Conservation (phyloP, 2,329 filamentous ascomycete species). For the Ophiostoma ips region DNA sequence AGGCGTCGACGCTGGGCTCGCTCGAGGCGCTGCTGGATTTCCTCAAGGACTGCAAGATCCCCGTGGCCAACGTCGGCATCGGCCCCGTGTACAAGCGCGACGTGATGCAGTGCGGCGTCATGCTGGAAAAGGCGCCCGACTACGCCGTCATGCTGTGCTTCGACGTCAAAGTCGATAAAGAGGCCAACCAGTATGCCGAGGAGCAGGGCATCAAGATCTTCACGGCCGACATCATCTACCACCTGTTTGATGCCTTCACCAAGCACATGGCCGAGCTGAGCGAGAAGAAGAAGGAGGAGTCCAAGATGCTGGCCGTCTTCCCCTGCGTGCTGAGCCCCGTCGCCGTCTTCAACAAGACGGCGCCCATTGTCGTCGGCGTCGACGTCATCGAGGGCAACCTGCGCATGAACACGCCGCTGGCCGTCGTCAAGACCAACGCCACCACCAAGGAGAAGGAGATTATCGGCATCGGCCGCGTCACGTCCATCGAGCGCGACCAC, state of each 20-base stretch:
- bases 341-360: constrained; percentile 96
- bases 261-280: constrained; percentile 80
- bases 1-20: constrained; percentile 93
- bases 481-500: constrained; percentile 93
- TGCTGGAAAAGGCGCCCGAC: constrained; percentile 91
- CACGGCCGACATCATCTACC: constrained; percentile 97
- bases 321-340: constrained; percentile 77
- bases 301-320: constrained; percentile 94
- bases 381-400: constrained; percentile 89
- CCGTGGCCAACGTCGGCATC: constrained; percentile 92
- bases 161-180: constrained; percentile 98
- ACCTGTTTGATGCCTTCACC: constrained; percentile 92
- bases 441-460: constrained; percentile 73
- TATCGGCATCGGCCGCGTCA: constrained; percentile 79
- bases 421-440: constrained; percentile 69
- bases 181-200: constrained; percentile 79
- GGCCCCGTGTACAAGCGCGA: constrained; percentile 97
- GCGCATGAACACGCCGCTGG: constrained; percentile 76
- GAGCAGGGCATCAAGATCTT: constrained; percentile 96
- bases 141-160: constrained; percentile 99
- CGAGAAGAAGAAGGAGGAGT: constrained; percentile 91
- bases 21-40: constrained; percentile 94
- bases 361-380: constrained; percentile 86
- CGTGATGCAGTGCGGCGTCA: constrained; percentile 86
- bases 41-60: constrained; percentile 90